These are phyloP conservation scores for Protoeuglena noctilucae DNA, from an alignment of 139 green algal species.

Conservation along the genomic window DNA sequence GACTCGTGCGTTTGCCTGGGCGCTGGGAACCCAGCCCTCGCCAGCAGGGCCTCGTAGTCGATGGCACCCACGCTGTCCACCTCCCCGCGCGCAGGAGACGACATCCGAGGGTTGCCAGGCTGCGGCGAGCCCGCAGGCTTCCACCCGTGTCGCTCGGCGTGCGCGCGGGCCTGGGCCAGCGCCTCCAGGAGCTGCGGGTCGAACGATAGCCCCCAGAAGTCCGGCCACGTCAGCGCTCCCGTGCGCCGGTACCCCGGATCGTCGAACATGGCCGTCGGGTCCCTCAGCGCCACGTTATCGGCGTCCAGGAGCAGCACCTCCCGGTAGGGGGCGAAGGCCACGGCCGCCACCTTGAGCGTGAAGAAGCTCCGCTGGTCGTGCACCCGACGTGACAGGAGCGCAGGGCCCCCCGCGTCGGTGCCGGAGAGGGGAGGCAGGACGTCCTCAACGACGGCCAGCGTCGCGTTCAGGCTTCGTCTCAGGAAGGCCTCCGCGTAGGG, in stretches of 20 bases:
- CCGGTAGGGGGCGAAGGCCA: slow-evolving; percentile 6
- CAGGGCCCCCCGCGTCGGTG: too few species aligned
- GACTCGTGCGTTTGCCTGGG: slow-evolving; percentile 22
- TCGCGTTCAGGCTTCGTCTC: too few species aligned
- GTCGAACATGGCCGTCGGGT: slow-evolving; percentile 15
- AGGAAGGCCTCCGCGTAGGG: too few species aligned
- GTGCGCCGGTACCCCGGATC: neutral
- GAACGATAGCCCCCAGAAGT: slow-evolving; percentile 11
- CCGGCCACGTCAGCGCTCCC: slow-evolving; percentile 17
- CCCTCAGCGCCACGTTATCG: slow-evolving; percentile 13
- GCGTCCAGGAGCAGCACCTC: slow-evolving; percentile 24
- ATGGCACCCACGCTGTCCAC: too few species aligned
- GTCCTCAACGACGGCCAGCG: too few species aligned
- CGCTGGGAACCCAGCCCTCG: neutral
- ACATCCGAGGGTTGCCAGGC: neutral
- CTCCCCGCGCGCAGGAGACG: too few species aligned
- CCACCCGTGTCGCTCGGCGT: neutral
- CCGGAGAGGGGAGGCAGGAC: too few species aligned
- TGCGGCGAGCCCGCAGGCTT: neutral
- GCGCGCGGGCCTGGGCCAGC: neutral
- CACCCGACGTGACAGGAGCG: too few species aligned
- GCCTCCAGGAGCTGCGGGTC: slow-evolving; percentile 1
- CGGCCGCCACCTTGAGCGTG: too few species aligned
- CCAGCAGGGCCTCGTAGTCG: too few species aligned
- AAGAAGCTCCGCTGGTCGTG: too few species aligned